A percentile compares a stretch with the other conserved stretches of the same genome.
These are phyloP conservation scores for Capniomyces stellatus DNA, from an alignment of 371 early-diverging fungal genomes.

Conservation along the genomic window DNA sequence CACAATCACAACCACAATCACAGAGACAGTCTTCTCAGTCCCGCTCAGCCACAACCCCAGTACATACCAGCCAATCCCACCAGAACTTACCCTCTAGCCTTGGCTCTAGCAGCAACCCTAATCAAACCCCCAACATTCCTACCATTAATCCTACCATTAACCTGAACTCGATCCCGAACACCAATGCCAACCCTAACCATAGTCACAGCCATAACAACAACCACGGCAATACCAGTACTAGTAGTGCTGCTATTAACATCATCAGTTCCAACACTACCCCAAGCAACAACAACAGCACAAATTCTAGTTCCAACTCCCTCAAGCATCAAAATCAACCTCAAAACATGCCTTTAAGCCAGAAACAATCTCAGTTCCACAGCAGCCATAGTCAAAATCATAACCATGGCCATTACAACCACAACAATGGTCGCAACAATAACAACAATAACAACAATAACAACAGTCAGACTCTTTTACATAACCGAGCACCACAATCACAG, in stretches of 20 bases:
- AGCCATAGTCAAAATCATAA: slow-evolving; percentile 4
- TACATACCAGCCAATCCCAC: neutral
- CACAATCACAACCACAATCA: neutral
- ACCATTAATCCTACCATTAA: slow-evolving; percentile 12
- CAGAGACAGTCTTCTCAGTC: no score
- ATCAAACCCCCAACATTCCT: neutral
- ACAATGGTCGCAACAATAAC: slow-evolving; percentile 5
- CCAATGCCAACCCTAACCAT: slow-evolving; percentile 4
- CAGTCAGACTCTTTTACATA: slow-evolving; percentile 5
- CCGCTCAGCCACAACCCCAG: neutral
- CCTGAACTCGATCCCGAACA: slow-evolving; percentile 11
- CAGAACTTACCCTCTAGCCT: neutral
- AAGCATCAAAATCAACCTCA: neutral
- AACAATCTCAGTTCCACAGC: slow-evolving; percentile 5
- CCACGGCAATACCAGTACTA: slow-evolving; percentile 5
- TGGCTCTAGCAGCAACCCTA: neutral
- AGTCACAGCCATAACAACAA: slow-evolving; percentile 7
- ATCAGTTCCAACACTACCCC: slow-evolving; percentile 11
- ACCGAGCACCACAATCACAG: neutral
- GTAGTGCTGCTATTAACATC: slow-evolving; percentile 2
- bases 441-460: slow-evolving; percentile 3
- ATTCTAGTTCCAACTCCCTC: neutral
- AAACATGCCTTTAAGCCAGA: slow-evolving; percentile 2
- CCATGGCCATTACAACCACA: slow-evolving; percentile 4
- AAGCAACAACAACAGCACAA: slow-evolving; percentile 7